These are phyloP conservation scores for Fusarium veterinarium DNA, from an alignment of 2,329 filamentous ascomycete species.

Conservation along the genomic window DNA sequence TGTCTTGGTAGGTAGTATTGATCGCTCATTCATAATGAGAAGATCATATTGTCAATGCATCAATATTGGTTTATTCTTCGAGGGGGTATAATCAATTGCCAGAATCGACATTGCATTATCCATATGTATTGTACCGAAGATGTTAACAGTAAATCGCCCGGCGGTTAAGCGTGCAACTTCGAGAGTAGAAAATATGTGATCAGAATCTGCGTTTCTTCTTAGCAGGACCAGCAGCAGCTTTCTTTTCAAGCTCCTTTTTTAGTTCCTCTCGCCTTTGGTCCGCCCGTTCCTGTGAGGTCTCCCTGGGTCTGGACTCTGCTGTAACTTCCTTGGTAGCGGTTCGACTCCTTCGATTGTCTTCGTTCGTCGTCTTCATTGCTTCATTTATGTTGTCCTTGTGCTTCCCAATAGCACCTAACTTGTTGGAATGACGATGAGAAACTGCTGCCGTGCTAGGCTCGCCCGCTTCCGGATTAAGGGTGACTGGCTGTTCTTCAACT, in stretches of 20 bases:
- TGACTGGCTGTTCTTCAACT: conserved; percentile 6
- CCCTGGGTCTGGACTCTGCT: conserved; percentile 50
- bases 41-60: background rate
- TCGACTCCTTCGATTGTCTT: conserved; percentile 39
- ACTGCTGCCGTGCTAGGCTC: conserved; percentile 10
- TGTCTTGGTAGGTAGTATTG: background rate
- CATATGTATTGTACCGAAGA: background rate
- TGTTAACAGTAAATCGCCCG: too few relatives aligned
- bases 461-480: conserved; percentile 9
- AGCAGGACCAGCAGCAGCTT: conserved; percentile 60
- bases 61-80: background rate
- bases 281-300: conserved; percentile 59
- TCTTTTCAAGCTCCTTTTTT: conserved; percentile 61
- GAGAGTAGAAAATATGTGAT: background rate
- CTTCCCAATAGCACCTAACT: conserved; percentile 53
- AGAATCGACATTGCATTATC: background rate
- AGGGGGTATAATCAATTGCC: background rate
- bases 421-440: conserved; percentile 32
- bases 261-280: conserved; percentile 64
- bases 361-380: conserved; percentile 11
- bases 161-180: background rate
- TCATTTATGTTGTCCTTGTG: conserved; percentile 30
- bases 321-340: conserved; percentile 35
- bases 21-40: background rate
- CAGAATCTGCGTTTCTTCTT: conserved; percentile 69